Evolutionary conservation across 169 alveolate species (phyloP).

Genomic region (Plasmodium berghei): DNA sequence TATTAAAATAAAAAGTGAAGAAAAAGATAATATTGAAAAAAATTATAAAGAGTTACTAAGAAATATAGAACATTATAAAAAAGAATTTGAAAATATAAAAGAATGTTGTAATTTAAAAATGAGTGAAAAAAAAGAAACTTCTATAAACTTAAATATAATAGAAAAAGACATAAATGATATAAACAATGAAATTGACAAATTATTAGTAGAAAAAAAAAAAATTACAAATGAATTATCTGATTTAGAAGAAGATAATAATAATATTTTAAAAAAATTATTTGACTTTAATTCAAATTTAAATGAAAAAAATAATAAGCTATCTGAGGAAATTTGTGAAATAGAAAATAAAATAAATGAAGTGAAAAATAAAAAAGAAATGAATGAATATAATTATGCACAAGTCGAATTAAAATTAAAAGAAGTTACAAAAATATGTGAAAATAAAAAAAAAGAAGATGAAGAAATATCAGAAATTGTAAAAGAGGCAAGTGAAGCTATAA

Average conservation of each 20-base stretch:
- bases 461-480: slow-evolving; percentile 28
- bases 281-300: slow-evolving; percentile 18
- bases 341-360: slow-evolving; percentile 23
- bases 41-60: slow-evolving; percentile 22
- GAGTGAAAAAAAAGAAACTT: slow-evolving; percentile 62
- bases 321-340: not conserved
- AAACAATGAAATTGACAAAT: slow-evolving; percentile 11
- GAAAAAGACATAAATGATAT: slow-evolving; percentile 11
- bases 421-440: slow-evolving; percentile 10
- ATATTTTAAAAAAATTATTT: slow-evolving; percentile 9
- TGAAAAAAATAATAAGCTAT: slow-evolving; percentile 31
- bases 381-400: slow-evolving; percentile 1
- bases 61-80: slow-evolving; percentile 43
- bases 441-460: slow-evolving; percentile 60
- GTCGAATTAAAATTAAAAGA: slow-evolving; percentile 25
- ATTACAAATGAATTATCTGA: slow-evolving; percentile 5
- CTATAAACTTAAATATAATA: slow-evolving; percentile 33
- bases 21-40: slow-evolving; percentile 29
- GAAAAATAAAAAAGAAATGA: slow-evolving; percentile 36
- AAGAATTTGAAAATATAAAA: slow-evolving; percentile 45
- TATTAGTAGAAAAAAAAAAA: slow-evolving; percentile 25
- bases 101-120: slow-evolving; percentile 59
- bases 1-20: slow-evolving; percentile 33
- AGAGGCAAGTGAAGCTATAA: slow-evolving; percentile 21
- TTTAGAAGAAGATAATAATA: slow-evolving; percentile 19